Evolutionary conservation across 495 filamentous ascomycete genomes (phyloP).

Genomic region (Penicillium canescens): DNA sequence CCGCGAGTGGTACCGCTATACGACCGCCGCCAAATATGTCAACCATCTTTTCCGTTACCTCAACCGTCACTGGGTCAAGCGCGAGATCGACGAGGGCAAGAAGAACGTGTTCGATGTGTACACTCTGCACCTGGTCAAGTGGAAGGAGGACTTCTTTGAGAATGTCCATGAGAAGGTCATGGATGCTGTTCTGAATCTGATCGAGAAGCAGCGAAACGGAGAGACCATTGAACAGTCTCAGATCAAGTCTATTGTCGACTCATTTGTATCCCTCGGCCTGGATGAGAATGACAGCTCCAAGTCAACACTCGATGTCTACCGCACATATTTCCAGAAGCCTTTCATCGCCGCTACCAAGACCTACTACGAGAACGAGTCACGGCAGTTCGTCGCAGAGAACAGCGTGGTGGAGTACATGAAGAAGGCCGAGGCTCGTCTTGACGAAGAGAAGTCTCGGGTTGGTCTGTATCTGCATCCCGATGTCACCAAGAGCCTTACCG

Average conservation of each 20-base stretch:
- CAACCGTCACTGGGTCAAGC: conserved; percentile 98
- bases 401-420: conserved; percentile 99
- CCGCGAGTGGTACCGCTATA: conserved; percentile 93
- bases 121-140: conserved; percentile 91
- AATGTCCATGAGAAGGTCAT: conserved; percentile 86
- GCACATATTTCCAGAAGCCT: conserved; percentile 85
- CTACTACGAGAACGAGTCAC: conserved; percentile 92
- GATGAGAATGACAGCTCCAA: conserved; percentile 93
- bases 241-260: conserved; percentile 96
- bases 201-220: conserved; percentile 96
- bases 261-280: conserved; percentile 91
- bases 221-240: conserved; percentile 97
- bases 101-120: conserved; percentile 99
- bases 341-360: conserved; percentile 81
- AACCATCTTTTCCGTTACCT: conserved; percentile 97
- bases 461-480: conserved; percentile 88
- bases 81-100: conserved; percentile 98
- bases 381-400: conserved; percentile 93
- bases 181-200: conserved; percentile 89
- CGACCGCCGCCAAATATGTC: conserved; percentile 90
- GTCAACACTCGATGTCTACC: conserved; percentile 92
- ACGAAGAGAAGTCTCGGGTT: conserved; percentile 94
- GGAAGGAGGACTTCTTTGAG: conserved; percentile 87
- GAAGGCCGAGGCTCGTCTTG: conserved; percentile 90
- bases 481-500: conserved; percentile 80